A percentile compares a stretch with the other conserved stretches of the same genome.
phyloP scores from a whole-genome alignment of 2,329 filamentous ascomycete genomes.

The Colletotrichum tabaci region DNA sequence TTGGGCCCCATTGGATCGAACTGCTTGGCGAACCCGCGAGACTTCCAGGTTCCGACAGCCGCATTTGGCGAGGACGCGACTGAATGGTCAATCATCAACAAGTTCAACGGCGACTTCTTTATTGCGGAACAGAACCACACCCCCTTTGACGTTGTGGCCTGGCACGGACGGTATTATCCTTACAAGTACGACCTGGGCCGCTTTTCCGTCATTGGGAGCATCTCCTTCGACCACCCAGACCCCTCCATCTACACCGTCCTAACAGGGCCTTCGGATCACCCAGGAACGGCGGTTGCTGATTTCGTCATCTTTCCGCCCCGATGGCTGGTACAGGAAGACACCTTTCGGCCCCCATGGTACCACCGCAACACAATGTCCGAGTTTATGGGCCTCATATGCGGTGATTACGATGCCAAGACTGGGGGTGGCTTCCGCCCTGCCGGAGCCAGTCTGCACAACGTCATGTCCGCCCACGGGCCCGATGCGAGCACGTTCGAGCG shows the following conservation, averaged over 20 bases:
- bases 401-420: conserved; percentile 64
- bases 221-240: conserved; percentile 76
- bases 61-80: conserved; percentile 67
- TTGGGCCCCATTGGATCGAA: conserved; percentile 78
- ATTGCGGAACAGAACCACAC: conserved; percentile 71
- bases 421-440: conserved; percentile 60
- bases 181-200: conserved; percentile 79
- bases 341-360: conserved; percentile 72
- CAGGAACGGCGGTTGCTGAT: conserved; percentile 69
- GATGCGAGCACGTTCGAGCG: conserved; percentile 63
- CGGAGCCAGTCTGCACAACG: conserved; percentile 66
- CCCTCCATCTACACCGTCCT: conserved; percentile 75
- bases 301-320: conserved; percentile 73
- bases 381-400: conserved; percentile 63
- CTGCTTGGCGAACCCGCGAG: conserved; percentile 75
- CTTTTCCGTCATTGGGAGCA: conserved; percentile 74
- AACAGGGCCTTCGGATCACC: conserved; percentile 64
- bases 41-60: conserved; percentile 76
- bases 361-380: conserved; percentile 67
- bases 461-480: conserved; percentile 69
- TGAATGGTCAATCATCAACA: conserved; percentile 64
- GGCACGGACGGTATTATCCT: conserved; percentile 78
- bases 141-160: conserved; percentile 77
- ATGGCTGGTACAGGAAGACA: conserved; percentile 72
- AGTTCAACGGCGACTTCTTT: conserved; percentile 73